A percentile compares a stretch with the other conserved stretches of the same genome.
phyloP scores from a whole-genome alignment of 768 basidiomycete species.

The Crepidotus variabilis region DNA sequence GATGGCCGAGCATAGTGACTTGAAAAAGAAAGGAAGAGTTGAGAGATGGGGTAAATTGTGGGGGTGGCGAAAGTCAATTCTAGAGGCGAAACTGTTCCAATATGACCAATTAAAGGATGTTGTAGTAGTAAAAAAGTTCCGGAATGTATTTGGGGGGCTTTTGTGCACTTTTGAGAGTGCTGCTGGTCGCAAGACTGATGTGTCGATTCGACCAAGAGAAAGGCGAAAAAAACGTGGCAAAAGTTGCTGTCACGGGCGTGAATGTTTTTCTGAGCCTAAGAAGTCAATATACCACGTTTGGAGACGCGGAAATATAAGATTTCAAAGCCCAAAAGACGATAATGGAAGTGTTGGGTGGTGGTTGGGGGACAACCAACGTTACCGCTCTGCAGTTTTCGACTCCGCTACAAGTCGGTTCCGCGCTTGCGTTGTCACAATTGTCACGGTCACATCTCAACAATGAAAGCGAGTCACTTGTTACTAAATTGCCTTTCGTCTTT shows the following conservation, averaged over 20 bases:
- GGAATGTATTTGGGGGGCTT: slow-evolving; percentile 23
- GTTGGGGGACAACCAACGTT: slow-evolving; percentile 47
- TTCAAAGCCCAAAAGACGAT: slow-evolving; percentile 22
- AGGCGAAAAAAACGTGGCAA: slow-evolving; percentile 5
- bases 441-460: slow-evolving; percentile 9
- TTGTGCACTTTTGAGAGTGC: slow-evolving; percentile 26
- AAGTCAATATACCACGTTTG: slow-evolving; percentile 19
- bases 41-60: slow-evolving; percentile 10
- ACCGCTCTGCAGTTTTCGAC: slow-evolving; percentile 32
- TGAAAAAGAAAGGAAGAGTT: slow-evolving; percentile 13
- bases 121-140: slow-evolving; percentile 18
- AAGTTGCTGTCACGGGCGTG: slow-evolving; percentile 18
- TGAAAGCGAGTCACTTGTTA: not conserved
- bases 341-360: slow-evolving; percentile 34
- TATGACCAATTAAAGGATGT: slow-evolving; percentile 24
- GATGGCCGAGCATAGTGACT: slow-evolving; percentile 75
- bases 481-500: too few species aligned
- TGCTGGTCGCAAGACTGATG: slow-evolving; percentile 24
- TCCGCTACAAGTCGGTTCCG: slow-evolving; percentile 42
- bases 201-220: slow-evolving; percentile 26
- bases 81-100: slow-evolving; percentile 24
- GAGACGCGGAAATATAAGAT: slow-evolving; percentile 20
- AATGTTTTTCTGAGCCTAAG: slow-evolving; percentile 11
- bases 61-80: slow-evolving; percentile 12
- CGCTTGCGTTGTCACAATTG: slow-evolving; percentile 12